Evolutionary conservation across 2,329 filamentous ascomycete genomes (phyloP), one percentile per base, ranked within the genome.

Genomic region (Teratosphaeria viscida): DNA sequence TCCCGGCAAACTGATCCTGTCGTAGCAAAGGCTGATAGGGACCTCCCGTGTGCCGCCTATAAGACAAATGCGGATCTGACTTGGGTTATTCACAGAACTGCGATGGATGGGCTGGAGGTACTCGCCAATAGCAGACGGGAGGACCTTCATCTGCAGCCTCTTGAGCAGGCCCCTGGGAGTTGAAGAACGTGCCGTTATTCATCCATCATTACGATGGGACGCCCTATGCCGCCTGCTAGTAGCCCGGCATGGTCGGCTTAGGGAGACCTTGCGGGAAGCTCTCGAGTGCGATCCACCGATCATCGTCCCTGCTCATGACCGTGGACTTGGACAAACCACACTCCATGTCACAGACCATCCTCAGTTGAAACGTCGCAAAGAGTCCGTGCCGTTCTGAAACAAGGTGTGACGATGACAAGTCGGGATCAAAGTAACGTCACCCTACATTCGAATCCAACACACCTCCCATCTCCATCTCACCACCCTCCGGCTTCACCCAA

Each of bases 101-200:
- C 19, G 34, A 11, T 35, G 11, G 16, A 47, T 16, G 11, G 59
- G 59, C 37, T 58, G 43, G 32, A 61, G 35, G 39, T 61, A 27
- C 29, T 58, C 52, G 5, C 59, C 59, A 4, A 61, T 23, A 1
- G 59, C 59, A 32, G 53, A 59, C 7, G 59, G 57, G 16, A 61
- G 29, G 56, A 61, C 54, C 12, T 26, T n/a, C 14, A 7, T 26
- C 29, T 52, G 56, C 14, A 61, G 8, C 43, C 23, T 61, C 59
- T 8, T 27, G 2, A 10, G 59, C 53, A 3, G 59, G 54, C 3
- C 47, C n/a, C 5, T 53, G 26, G 27, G 56, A 47, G 32, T 54
- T 29, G 23, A 58, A 61, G 10, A 54, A 53, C 26, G 43, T 47
- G 12, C 43, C 19, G 19, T 19, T 19, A 19, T 19, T 19, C 19